These are phyloP conservation scores for Daphne laureola DNA, from an alignment of 441 rosid genomes.

Conservation along the genomic window DNA sequence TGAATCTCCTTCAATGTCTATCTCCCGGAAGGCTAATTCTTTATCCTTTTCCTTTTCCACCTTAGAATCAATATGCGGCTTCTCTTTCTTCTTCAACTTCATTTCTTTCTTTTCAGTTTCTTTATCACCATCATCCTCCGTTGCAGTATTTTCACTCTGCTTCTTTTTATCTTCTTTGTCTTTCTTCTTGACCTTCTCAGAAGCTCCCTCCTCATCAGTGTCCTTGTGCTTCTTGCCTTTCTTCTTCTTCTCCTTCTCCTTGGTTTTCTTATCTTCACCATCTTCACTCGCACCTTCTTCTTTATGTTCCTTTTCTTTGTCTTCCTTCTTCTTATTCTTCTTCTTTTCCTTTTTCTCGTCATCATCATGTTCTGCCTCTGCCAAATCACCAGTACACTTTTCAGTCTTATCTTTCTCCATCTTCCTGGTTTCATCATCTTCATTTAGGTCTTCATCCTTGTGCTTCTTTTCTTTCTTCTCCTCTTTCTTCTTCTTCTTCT, in stretches of 20 bases:
- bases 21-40: conserved; percentile 21
- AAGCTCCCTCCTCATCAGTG: conserved; percentile 3
- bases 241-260: conserved; percentile 13
- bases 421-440: neutral
- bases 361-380: neutral
- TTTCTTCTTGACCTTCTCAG: conserved; percentile 5
- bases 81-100: conserved; percentile 14
- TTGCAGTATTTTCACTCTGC: conserved; percentile 1
- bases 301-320: neutral
- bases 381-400: neutral
- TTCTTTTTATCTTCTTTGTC: conserved; percentile 3
- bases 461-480: conserved; percentile 8
- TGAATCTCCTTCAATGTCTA: conserved; percentile 18
- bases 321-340: no score
- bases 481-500: neutral
- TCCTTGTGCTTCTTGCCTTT: conserved; percentile 13
- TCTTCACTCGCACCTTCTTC: conserved; percentile 11
- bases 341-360: no score
- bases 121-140: conserved; percentile 15
- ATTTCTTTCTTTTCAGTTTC: neutral
- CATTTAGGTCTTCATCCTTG: conserved; percentile 2
- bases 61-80: conserved; percentile 9
- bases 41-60: conserved; percentile 21
- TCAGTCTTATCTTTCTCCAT: conserved; percentile 14
- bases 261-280: conserved; percentile 1